Evolutionary conservation across 1,284 basidiomycete genomes (phyloP), one percentile per base, ranked within the genome.

Genomic region (Polyporus tsugae): DNA sequence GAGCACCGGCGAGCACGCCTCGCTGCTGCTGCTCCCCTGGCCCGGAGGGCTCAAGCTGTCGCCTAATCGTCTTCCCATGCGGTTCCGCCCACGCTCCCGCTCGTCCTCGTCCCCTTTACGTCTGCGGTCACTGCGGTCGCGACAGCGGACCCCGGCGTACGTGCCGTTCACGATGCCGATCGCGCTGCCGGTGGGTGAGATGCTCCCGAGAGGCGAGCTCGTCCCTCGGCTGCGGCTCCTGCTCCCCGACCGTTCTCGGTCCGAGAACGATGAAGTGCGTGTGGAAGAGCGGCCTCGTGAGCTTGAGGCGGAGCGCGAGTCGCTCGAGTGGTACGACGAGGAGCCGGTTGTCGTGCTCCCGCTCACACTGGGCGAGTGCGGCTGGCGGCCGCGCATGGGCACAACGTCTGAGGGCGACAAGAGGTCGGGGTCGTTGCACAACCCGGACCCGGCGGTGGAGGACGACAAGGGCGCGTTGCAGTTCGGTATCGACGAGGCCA

Each of bases 141-240:
- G 72, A 79, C 73, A 75, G 52, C 72, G 63, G 13, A 70, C 80
- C 49, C 77, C 81, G 46, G 67, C 74, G 38, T 78, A 80, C 33
- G 80, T 80, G 22, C 73, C 81, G 41, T 82, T 70, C 19, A 73
- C 83, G 46, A 82, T 72, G n/a, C 74, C 83, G 9, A 82, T 71
- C 35, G 76, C 75, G 46, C 79, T 65, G 13, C 80, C 86, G 4
- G 90, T 89, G 6, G 90, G 90, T 25, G 88, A 89, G 61, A 89
- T 78, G 70, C 87, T 89, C 9, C 89, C 89, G 42, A 89, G 75
- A 4, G 89, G 86, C 60, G 85, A 86, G 66, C 79, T 80, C 52
- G 79, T 78, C 42, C 81, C 79, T 36, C 76, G 76, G 35, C 82
- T 77, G 13, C 66, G 6, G 42, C 71, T 72, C 55, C 66, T 42